Conservation (phyloP, 192 early-diverging fungal species). For the Umbelopsis sp. region DNA sequence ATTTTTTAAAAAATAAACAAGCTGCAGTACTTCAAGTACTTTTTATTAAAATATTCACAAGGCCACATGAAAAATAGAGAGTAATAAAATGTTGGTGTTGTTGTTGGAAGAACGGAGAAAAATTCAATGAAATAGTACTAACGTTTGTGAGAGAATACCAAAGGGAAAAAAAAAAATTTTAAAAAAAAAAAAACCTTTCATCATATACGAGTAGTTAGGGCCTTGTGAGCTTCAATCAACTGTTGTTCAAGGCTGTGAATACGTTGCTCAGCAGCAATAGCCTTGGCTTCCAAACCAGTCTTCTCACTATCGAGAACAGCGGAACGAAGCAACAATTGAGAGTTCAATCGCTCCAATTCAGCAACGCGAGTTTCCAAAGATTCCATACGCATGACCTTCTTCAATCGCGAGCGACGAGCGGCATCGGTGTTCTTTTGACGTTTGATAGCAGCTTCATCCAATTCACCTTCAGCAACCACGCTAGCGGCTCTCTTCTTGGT, state of each 20-base stretch:
- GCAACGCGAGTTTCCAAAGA: slow-evolving; percentile 78
- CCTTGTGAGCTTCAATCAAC: slow-evolving; percentile 52
- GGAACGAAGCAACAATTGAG: slow-evolving; percentile 42
- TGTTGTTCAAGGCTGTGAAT: slow-evolving; percentile 51
- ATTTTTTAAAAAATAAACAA: too few species aligned
- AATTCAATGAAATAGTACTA: background rate
- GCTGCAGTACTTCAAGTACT: too few species aligned
- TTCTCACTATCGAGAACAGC: slow-evolving; percentile 58
- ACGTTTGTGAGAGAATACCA: background rate
- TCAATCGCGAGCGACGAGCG: slow-evolving; percentile 86
- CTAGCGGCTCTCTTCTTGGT: slow-evolving; percentile 18
- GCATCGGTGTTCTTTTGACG: slow-evolving; percentile 89
- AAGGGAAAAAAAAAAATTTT: background rate
- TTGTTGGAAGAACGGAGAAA: too few species aligned
- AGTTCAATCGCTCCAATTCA: slow-evolving; percentile 80
- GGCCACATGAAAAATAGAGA: too few species aligned
- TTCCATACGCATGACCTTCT: slow-evolving; percentile 85
- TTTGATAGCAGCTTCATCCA: slow-evolving; percentile 57
- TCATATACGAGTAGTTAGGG: slow-evolving; percentile 38
- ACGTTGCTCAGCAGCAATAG: slow-evolving; percentile 45
- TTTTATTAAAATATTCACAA: too few species aligned
- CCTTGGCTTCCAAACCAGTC: slow-evolving; percentile 45
- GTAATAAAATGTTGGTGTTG: too few species aligned
- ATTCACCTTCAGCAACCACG: slow-evolving; percentile 17
- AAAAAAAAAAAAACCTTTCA: slow-evolving; percentile 54